These are phyloP conservation scores for Fusarium camptoceras DNA, from an alignment of 2,329 filamentous ascomycete species.

Conservation along the genomic window DNA sequence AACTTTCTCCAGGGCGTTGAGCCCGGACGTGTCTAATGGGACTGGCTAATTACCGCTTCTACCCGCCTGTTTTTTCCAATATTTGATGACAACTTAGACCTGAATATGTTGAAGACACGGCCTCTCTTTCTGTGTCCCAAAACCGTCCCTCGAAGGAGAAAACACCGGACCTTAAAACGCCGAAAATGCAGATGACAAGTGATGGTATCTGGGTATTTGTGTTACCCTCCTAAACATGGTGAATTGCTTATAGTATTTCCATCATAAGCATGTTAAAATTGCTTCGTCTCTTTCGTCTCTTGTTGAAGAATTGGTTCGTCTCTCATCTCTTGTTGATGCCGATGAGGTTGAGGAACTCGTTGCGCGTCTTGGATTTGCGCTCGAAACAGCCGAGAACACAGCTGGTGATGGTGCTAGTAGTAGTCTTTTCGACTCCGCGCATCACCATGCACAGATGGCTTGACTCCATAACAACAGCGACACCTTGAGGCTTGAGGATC, in stretches of 20 bases:
- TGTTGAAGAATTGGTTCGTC: background rate
- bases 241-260: conserved; percentile 30
- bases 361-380: conserved; percentile 89
- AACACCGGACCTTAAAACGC: conserved; percentile 26
- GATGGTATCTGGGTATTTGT: conserved; percentile 17
- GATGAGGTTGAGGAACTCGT: conserved; percentile 90
- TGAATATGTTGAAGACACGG: conserved; percentile 50
- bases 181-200: conserved; percentile 32
- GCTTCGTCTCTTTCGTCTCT: conserved; percentile 6
- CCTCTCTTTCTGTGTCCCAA: conserved; percentile 35
- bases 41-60: conserved; percentile 36
- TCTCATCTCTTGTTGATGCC: conserved; percentile 68
- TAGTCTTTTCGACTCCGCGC: conserved; percentile 95
- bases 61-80: conserved; percentile 28
- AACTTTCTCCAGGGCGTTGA: conserved; percentile 47
- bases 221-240: conserved; percentile 27
- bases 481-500: conserved; percentile 91
- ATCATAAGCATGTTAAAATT: conserved; percentile 36
- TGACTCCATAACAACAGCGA: conserved; percentile 97
- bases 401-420: conserved; percentile 89
- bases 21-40: conserved; percentile 47
- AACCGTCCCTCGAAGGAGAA: conserved; percentile 27
- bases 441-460: conserved; percentile 99
- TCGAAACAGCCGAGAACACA: conserved; percentile 98
- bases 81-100: conserved; percentile 40